Conservation (phyloP, 139 green algal genomes). For the Astrephomene gubernaculifera region DNA sequence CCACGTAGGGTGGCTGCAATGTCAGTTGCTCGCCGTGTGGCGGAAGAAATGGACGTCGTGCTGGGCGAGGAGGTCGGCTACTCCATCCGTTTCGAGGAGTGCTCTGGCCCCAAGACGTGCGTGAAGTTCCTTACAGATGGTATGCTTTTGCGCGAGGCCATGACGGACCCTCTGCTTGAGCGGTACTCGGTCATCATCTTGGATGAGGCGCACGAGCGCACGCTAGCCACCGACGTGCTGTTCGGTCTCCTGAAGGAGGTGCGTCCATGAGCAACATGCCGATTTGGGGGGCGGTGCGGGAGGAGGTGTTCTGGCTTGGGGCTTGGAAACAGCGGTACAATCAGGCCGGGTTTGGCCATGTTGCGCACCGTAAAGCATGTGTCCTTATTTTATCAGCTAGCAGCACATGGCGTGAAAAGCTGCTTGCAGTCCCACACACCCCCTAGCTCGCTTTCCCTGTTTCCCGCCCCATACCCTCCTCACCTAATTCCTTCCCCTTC, state of each 20-base stretch:
- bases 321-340: no score
- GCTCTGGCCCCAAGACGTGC: conserved; percentile 89
- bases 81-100: conserved; percentile 98
- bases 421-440: not conserved
- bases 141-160: conserved; percentile 97
- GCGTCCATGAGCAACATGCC: not conserved
- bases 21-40: conserved; percentile 96
- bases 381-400: no score
- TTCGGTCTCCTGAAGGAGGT: conserved; percentile 98
- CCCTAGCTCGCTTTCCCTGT: not conserved
- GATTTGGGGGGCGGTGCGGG: not conserved
- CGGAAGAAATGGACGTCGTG: conserved; percentile 93
- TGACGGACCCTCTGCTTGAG: conserved; percentile 90
- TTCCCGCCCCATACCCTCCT: no score
- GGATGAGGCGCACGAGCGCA: conserved; percentile 99
- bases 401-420: not conserved
- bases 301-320: no score
- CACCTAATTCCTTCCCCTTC: no score
- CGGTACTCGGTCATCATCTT: conserved; percentile 95
- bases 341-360: no score
- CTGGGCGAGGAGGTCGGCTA: conserved; percentile 94
- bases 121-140: conserved; percentile 98
- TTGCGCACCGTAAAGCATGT: no score
- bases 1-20: conserved; percentile 96
- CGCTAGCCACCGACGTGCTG: conserved; percentile 97